These are phyloP conservation scores for Fraxinus paxiana DNA, from an alignment of 305 asterid species.

Conservation along the genomic window DNA sequence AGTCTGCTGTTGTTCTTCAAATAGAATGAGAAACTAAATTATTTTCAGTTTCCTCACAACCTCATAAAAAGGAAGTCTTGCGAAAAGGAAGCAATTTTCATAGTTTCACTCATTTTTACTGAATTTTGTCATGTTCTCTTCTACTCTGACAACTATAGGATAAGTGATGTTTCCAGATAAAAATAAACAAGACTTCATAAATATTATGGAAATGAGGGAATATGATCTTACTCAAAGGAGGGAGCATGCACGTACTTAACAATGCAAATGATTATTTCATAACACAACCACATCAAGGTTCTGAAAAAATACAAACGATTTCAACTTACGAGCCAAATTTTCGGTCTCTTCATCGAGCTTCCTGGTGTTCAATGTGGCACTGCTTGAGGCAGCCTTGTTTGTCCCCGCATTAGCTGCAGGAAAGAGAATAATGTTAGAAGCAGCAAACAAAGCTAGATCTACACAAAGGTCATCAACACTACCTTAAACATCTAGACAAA, in stretches of 20 bases:
- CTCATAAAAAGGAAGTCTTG: background rate
- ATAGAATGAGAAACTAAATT: background rate
- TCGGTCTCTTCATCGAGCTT: constrained; percentile 94
- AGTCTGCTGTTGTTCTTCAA: background rate
- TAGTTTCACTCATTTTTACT: background rate
- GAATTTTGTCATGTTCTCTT: background rate
- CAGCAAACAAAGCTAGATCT: constrained; percentile 11
- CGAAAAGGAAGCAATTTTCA: background rate
- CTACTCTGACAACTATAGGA: background rate
- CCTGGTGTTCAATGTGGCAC: constrained; percentile 69
- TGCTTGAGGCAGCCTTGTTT: constrained; percentile 81
- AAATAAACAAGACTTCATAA: background rate
- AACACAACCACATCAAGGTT: background rate
- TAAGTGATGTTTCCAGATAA: background rate
- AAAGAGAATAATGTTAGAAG: constrained; percentile 13
- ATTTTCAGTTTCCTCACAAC: background rate
- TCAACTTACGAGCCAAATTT: constrained; percentile 76
- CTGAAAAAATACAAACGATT: constrained; percentile 11
- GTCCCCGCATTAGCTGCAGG: constrained; percentile 81
- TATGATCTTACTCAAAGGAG: background rate
- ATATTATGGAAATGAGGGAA: background rate
- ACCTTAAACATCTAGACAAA: background rate
- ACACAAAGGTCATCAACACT: background rate
- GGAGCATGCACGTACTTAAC: background rate
- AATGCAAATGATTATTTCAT: background rate